A percentile compares a stretch with the other conserved stretches of the same genome.
Evolutionary conservation across 176 grass and related monocot genomes (phyloP).

Genomic region (Hyparrhenia diplandra): DNA sequence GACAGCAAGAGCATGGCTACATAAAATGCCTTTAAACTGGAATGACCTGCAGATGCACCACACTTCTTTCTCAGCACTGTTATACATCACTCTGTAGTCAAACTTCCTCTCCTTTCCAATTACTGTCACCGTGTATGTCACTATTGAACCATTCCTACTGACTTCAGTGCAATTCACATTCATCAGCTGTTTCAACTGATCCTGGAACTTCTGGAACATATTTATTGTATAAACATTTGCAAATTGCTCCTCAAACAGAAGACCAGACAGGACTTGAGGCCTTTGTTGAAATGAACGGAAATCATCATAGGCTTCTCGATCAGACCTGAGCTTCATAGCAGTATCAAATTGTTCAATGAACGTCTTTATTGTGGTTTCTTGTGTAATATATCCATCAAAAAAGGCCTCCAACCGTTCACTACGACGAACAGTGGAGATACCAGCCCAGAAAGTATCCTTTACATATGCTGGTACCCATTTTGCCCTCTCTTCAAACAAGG

Average conservation of each 20-base stretch:
- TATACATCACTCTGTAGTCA: constrained; percentile 86
- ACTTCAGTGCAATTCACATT: constrained; percentile 65
- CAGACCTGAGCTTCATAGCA: constrained; percentile 77
- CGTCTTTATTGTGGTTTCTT: constrained; percentile 70
- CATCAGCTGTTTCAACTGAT: constrained; percentile 81
- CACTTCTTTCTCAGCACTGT: constrained; percentile 70
- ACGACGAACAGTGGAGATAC: constrained; percentile 68
- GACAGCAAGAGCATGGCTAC: constrained; percentile 87
- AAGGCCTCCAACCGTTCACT: constrained; percentile 72
- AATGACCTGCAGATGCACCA: constrained; percentile 91
- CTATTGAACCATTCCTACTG: constrained; percentile 57
- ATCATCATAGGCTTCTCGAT: constrained; percentile 86
- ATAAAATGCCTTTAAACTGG: constrained; percentile 94
- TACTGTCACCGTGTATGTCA: constrained; percentile 69
- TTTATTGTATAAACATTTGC: constrained; percentile 86
- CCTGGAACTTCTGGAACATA: constrained; percentile 90
- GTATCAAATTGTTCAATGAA: constrained; percentile 87
- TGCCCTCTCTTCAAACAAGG: constrained; percentile 66
- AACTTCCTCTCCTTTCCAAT: constrained; percentile 77
- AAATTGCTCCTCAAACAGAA: constrained; percentile 81
- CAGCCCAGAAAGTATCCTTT: constrained; percentile 89
- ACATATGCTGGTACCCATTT: constrained; percentile 86
- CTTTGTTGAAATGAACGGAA: constrained; percentile 88
- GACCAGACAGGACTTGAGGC: constrained; percentile 73
- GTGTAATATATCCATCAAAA: constrained; percentile 81